Evolutionary conservation across 371 early-diverging fungal species (phyloP).

Genomic region (Chytridiales sp.): DNA sequence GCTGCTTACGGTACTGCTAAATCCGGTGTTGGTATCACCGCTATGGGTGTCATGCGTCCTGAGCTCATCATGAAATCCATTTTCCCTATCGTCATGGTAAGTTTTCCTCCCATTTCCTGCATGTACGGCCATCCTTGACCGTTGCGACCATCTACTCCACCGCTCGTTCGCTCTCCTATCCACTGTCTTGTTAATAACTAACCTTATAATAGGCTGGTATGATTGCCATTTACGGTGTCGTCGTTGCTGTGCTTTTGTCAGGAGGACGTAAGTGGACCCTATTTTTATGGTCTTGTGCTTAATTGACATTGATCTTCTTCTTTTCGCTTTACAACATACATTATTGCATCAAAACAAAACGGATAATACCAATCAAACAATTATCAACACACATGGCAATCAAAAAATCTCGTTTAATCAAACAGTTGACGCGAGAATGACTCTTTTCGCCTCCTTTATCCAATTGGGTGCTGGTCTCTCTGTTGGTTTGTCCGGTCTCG

Average conservation of each 20-base stretch:
- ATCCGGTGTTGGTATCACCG: slow-evolving; percentile 93
- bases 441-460: slow-evolving; percentile 76
- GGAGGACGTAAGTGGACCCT: slow-evolving; percentile 60
- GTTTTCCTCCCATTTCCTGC: slow-evolving; percentile 1
- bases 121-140: slow-evolving; percentile 2
- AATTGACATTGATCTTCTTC: not conserved
- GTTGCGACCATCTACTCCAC: no score
- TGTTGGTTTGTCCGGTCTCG: slow-evolving; percentile 90
- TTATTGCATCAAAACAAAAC: not conserved
- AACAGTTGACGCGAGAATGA: slow-evolving; percentile 41
- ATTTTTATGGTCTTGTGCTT: not conserved
- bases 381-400: slow-evolving; percentile 4
- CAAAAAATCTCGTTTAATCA: no score
- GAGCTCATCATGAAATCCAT: slow-evolving; percentile 85
- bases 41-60: slow-evolving; percentile 93
- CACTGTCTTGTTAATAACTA: not conserved
- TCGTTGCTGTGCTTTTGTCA: slow-evolving; percentile 85
- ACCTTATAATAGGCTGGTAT: slow-evolving; percentile 78
- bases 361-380: not conserved
- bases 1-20: slow-evolving; percentile 98
- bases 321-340: not conserved
- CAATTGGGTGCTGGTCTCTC: slow-evolving; percentile 92
- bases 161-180: no score
- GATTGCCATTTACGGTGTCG: slow-evolving; percentile 96
- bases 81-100: slow-evolving; percentile 92